Evolutionary conservation across 768 basidiomycete genomes (phyloP).

Genomic region (Leucocoprinus sp.): DNA sequence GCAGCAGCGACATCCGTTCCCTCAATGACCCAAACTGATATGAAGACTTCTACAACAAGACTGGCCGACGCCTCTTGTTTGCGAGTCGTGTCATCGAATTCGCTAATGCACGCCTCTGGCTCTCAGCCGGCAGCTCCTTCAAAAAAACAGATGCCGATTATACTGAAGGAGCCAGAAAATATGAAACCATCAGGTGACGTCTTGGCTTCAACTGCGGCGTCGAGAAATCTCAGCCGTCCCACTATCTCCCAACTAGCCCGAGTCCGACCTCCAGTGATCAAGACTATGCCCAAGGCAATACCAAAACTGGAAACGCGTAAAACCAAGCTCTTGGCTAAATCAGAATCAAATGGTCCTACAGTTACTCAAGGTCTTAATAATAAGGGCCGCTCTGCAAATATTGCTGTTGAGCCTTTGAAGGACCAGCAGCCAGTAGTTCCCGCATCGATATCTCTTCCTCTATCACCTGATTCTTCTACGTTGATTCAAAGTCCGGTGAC

Average conservation of each 20-base stretch:
- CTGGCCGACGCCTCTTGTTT: not conserved
- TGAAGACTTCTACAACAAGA: not conserved
- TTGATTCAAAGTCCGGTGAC: not conserved
- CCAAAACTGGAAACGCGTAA: conserved; percentile 10
- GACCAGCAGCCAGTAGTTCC: conserved; percentile 20
- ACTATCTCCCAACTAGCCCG: conserved; percentile 23
- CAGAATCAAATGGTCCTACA: not conserved
- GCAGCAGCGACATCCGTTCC: not conserved
- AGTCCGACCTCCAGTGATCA: conserved; percentile 14
- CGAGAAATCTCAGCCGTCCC: conserved; percentile 17
- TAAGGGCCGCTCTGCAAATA: not conserved
- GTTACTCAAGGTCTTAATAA: not conserved
- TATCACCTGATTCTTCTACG: conserved; percentile 22
- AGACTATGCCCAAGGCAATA: conserved; percentile 10
- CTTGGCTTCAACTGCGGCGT: not conserved
- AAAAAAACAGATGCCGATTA: not conserved
- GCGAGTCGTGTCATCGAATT: not conserved
- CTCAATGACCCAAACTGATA: not conserved
- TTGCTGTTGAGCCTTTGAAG: not conserved
- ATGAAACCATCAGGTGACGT: not conserved
- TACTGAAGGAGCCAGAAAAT: not conserved
- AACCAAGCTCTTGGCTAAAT: not conserved
- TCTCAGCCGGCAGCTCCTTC: not conserved
- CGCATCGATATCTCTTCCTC: conserved; percentile 26
- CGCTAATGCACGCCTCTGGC: not conserved